Evolutionary conservation across 441 rosid genomes (phyloP).

Genomic region (Viola pubescens): DNA sequence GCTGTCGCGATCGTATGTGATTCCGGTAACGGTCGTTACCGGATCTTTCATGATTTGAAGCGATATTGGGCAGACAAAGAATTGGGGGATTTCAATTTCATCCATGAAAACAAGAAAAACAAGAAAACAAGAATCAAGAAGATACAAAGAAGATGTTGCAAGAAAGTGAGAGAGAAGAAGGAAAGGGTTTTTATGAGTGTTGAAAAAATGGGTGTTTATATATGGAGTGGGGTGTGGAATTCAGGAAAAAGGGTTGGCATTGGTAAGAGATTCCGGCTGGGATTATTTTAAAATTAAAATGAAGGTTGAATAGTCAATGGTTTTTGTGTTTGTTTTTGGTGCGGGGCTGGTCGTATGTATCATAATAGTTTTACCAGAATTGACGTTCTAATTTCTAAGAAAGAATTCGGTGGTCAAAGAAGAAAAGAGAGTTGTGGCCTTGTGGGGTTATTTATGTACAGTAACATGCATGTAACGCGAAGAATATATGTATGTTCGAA

Average conservation of each 20-base stretch:
- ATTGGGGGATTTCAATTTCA: slow-evolving; percentile 55
- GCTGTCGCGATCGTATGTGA: slow-evolving; percentile 71
- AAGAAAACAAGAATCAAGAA: not conserved
- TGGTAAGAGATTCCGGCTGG: slow-evolving; percentile 33
- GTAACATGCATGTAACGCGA: no score
- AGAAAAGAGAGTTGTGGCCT: no score
- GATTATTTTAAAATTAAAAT: not conserved
- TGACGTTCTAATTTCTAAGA: no score
- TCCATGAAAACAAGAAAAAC: slow-evolving; percentile 34
- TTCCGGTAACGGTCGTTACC: slow-evolving; percentile 56
- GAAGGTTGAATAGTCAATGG: no score
- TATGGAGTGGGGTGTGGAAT: not conserved
- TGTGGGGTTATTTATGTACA: no score
- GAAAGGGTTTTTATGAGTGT: not conserved
- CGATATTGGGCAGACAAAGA: slow-evolving; percentile 68
- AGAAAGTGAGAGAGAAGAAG: not conserved
- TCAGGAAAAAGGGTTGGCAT: not conserved
- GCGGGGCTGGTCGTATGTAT: no score
- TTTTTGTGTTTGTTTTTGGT: no score
- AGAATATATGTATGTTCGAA: no score
- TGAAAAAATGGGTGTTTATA: not conserved
- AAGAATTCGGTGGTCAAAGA: no score
- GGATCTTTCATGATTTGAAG: slow-evolving; percentile 83
- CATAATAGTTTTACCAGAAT: no score
- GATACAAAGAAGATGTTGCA: no score